Base-by-base conservation (phyloP, 1,284 basidiomycete species). In the Marasmius oreades region DNA sequence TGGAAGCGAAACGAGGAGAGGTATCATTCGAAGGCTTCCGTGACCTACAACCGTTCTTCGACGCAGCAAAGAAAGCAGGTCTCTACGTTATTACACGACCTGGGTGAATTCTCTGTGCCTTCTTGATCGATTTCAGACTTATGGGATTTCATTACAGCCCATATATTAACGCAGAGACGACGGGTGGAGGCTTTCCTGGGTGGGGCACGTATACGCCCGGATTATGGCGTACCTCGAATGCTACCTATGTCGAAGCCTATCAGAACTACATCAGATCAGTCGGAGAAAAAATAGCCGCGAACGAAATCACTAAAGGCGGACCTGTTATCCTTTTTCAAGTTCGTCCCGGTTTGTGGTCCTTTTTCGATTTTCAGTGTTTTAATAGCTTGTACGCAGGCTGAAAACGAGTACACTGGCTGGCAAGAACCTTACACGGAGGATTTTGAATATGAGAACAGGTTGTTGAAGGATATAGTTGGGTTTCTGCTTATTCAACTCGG, bases 101-200 rank as follows among this genome's bases (percentile, higher is more conserved):
- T 53, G 77, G 77, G 71, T 77, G 58, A 53, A 56, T 33, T 14
- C 52, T 28, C 0, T 51, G 22, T 22, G 42, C 11, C n/a, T 6
- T 16, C 23, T 24, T 43, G n/a, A 26, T 2, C 10, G 31, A 37
- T 12, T 3, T 10, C 14, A 37, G 26, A 37, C 31, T 10, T 24
- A 18, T 18, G 22, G 5, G 14, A 16, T 10, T 20, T 37, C 16
- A 4, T 31, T 31, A 10, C 20, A 69, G 78, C 1, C 78, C 77
- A 4, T 82, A 81, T 59, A 80, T 82, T 66, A 78, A 81, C 55
- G 78, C 81, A 1, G 82, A 85, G 66, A 80, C 76, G 0, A 74
- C 77, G 2, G 81, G 69, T 4, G 77, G 78, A 26, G 79, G 78
- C 1, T 76, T 80, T 47, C 78, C 79, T 24, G 78, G 78, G 16